Evolutionary conservation across 1,284 basidiomycete genomes (phyloP), one percentile per base, ranked within the genome.

Genomic region (Butyriboletus appendiculatus): DNA sequence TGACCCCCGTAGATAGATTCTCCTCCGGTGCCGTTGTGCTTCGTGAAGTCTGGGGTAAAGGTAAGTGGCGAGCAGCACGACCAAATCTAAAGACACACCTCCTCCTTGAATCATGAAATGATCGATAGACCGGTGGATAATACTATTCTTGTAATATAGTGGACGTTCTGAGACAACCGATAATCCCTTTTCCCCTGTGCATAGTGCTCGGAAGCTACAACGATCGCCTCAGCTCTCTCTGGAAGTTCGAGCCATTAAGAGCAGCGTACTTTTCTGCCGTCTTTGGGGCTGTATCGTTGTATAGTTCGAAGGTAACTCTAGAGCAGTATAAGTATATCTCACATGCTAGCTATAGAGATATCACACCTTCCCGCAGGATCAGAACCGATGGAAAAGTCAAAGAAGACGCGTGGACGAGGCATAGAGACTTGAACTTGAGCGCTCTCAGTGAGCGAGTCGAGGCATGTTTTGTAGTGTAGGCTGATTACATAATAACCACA

Each of bases 81-180:
- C 1, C 14, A 7, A 42, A 33, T 26, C 15, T 1, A 20, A 33
- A 22, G 40, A 51, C 58, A 18, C 28, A 87, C 85, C 86, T 73
- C 89, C 89, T 40, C 85, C 89, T 73, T 92, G 90, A 49, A 95
- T 84, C 94, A 96, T 96, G 71, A 96, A 96, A 58, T 85, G 80
- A 22, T 83, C 78, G 56, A 96, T 94, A 30, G 88, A 86, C 26
- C 92, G 81, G 65, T 94, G 92, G 16, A 94, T 77, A 43, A 85
- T 84, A 54, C 81, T 84, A 63, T 85, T 85, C 72, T 91, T 92
- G 81, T 94, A 97, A 72, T 88, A 88, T 4, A 96, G 78, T 4
- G 88, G 85, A 14, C 81, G 73, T 43, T 86, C 81, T 0, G 85
- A 81, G 32, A 79, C 68, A 2, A 75, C 72, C 0, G 87, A 90